phyloP scores from a whole-genome alignment of 495 filamentous ascomycete genomes.

The Lepidopterella palustris region DNA sequence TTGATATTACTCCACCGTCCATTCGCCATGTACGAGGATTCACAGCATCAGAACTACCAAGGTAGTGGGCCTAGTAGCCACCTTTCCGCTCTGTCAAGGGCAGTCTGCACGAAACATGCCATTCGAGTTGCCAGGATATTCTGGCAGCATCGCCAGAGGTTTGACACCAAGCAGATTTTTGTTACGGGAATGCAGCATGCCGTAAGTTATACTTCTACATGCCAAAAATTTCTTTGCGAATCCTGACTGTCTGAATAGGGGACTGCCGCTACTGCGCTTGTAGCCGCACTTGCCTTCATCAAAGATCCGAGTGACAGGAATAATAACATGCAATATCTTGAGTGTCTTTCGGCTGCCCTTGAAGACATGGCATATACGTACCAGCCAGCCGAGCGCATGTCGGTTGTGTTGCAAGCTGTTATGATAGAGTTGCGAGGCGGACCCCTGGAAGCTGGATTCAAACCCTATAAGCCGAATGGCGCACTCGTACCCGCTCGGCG shows the following conservation, averaged over 20 bases:
- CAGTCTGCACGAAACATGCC: conserved; percentile 48
- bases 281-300: conserved; percentile 46
- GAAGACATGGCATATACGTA: conserved; percentile 34
- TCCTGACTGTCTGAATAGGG: too few relatives aligned
- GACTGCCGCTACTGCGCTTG: conserved; percentile 46
- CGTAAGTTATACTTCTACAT: conserved; percentile 4
- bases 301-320: conserved; percentile 35
- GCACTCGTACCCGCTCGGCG: conserved; percentile 30
- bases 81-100: conserved; percentile 38
- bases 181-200: conserved; percentile 46
- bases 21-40: conserved; percentile 42
- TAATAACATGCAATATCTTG: conserved; percentile 37
- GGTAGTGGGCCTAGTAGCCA: conserved; percentile 37
- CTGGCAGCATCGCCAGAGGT: conserved; percentile 47
- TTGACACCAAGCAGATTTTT: conserved; percentile 43
- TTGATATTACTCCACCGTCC: conserved; percentile 48
- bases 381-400: conserved; percentile 36
- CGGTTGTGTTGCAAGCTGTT: conserved; percentile 30
- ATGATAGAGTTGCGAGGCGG: conserved; percentile 32
- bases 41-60: conserved; percentile 20
- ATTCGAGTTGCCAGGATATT: conserved; percentile 46
- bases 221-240: too few relatives aligned
- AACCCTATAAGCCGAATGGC: conserved; percentile 17
- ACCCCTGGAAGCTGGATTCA: conserved; percentile 6
- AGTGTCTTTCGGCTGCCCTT: conserved; percentile 31